These are phyloP conservation scores for Saccharomyces pastorianus DNA, from an alignment of 1,139 yeast species.

Conservation along the genomic window DNA sequence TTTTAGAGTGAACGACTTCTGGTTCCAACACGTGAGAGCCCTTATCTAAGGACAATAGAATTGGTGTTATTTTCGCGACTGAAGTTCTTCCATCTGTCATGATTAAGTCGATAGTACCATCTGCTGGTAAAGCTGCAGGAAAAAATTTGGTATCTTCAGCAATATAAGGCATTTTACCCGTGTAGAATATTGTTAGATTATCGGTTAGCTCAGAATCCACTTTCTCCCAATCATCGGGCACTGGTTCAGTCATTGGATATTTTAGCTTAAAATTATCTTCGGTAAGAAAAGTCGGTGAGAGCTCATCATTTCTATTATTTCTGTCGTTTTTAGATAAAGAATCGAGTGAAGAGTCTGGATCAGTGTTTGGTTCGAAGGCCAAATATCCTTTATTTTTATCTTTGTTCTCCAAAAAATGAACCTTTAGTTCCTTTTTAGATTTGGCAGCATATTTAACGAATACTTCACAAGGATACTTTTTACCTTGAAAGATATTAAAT, in stretches of 20 bases:
- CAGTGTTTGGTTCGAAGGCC: conserved; percentile 1
- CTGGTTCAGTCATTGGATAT: conserved; percentile 36
- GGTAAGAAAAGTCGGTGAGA: conserved; percentile 4
- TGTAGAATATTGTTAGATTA: conserved; percentile 65
- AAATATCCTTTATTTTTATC: conserved; percentile 9
- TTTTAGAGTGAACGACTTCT: conserved; percentile 65
- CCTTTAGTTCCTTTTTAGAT: conserved; percentile 43
- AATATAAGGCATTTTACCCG: conserved; percentile 89
- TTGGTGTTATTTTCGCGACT: conserved; percentile 45
- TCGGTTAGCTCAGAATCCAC: conserved; percentile 42
- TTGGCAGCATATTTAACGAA: conserved; percentile 59
- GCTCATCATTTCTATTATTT: background rate
- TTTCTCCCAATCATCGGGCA: conserved; percentile 65
- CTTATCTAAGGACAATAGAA: conserved; percentile 57
- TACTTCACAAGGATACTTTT: conserved; percentile 73
- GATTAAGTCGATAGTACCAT: conserved; percentile 78
- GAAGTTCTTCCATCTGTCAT: conserved; percentile 59
- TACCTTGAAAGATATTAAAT: conserved; percentile 47
- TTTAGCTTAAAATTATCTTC: conserved; percentile 32
- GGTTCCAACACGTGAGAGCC: conserved; percentile 70
- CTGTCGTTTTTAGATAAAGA: conserved; percentile 16
- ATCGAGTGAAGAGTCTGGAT: background rate
- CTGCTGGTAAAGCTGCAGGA: conserved; percentile 87
- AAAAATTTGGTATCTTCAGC: conserved; percentile 76
- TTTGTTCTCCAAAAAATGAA: conserved; percentile 41